These are phyloP conservation scores for Aplosporella prunicola DNA, from an alignment of 2,329 filamentous ascomycete species.

Conservation along the genomic window DNA sequence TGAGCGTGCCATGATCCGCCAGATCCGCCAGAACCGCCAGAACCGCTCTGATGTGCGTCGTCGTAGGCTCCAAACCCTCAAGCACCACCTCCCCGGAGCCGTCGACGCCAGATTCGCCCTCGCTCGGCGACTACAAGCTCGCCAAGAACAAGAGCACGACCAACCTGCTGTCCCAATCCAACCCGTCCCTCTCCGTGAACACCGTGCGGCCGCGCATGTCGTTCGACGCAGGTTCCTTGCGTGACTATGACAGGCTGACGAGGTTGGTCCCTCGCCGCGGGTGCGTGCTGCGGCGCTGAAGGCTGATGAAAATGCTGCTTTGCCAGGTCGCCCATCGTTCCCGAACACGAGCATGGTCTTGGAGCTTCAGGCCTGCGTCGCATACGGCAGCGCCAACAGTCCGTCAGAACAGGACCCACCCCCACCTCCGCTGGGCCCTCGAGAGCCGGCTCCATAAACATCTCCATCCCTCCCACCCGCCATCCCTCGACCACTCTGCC, in stretches of 20 bases:
- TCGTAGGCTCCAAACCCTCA: slow-evolving; percentile 10
- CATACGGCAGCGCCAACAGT: slow-evolving; percentile 79
- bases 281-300: background rate
- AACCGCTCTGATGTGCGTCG: slow-evolving; percentile 10
- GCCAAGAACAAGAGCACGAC: slow-evolving; percentile 42
- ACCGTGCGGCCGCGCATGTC: slow-evolving; percentile 62
- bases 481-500: slow-evolving; percentile 42
- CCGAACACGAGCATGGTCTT: slow-evolving; percentile 79
- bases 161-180: slow-evolving; percentile 33
- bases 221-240: slow-evolving; percentile 58
- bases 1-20: background rate
- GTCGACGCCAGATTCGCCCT: slow-evolving; percentile 1
- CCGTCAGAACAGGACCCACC: slow-evolving; percentile 33
- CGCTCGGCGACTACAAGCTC: slow-evolving; percentile 26
- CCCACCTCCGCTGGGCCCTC: slow-evolving; percentile 34
- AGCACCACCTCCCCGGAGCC: slow-evolving; percentile 6
- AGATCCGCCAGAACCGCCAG: background rate
- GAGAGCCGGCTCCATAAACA: slow-evolving; percentile 61
- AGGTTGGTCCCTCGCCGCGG: slow-evolving; percentile 48
- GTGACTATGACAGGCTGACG: slow-evolving; percentile 50
- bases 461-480: slow-evolving; percentile 47
- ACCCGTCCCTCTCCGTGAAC: slow-evolving; percentile 38
- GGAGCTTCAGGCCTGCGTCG: slow-evolving; percentile 80
- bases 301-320: background rate
- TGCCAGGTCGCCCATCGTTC: slow-evolving; percentile 57